Evolutionary conservation across 2,329 filamentous ascomycete species (phyloP).

Genomic region (Phoma sp.): DNA sequence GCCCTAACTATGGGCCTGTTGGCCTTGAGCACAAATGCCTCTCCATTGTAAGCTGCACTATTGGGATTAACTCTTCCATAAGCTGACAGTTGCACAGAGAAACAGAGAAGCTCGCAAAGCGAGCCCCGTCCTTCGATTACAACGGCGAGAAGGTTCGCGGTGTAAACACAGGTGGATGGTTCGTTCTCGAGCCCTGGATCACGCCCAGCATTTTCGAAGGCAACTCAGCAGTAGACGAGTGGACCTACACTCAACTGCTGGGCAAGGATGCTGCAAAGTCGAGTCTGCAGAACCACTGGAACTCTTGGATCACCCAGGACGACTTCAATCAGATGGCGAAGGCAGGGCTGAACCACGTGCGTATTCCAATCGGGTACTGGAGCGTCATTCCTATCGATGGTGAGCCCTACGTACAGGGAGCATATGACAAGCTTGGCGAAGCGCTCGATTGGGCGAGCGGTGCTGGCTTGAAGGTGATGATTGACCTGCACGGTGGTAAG

Average conservation of each 20-base stretch:
- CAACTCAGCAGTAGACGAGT: constrained; percentile 63
- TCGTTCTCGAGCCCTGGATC: constrained; percentile 69
- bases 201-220: constrained; percentile 66
- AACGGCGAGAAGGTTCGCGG: constrained; percentile 63
- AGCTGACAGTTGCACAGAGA: background rate
- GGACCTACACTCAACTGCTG: constrained; percentile 57
- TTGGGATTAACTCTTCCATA: background rate
- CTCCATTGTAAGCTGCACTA: constrained; percentile 35
- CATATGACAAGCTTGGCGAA: constrained; percentile 62
- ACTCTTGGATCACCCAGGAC: constrained; percentile 60
- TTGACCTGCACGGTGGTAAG: constrained; percentile 71
- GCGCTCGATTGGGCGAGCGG: constrained; percentile 65
- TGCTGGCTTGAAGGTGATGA: constrained; percentile 66
- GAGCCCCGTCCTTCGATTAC: constrained; percentile 58
- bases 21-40: constrained; percentile 37
- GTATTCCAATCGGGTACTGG: constrained; percentile 72
- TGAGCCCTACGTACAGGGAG: constrained; percentile 68
- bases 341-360: constrained; percentile 66
- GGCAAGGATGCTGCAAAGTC: constrained; percentile 56
- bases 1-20: constrained; percentile 39
- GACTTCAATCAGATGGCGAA: constrained; percentile 64
- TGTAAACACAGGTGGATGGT: constrained; percentile 70
- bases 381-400: constrained; percentile 58
- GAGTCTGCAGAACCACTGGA: constrained; percentile 63
- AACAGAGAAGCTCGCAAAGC: constrained; percentile 31